Base-by-base conservation (phyloP, 2,329 filamentous ascomycete genomes). In the Fusarium metavorans region DNA sequence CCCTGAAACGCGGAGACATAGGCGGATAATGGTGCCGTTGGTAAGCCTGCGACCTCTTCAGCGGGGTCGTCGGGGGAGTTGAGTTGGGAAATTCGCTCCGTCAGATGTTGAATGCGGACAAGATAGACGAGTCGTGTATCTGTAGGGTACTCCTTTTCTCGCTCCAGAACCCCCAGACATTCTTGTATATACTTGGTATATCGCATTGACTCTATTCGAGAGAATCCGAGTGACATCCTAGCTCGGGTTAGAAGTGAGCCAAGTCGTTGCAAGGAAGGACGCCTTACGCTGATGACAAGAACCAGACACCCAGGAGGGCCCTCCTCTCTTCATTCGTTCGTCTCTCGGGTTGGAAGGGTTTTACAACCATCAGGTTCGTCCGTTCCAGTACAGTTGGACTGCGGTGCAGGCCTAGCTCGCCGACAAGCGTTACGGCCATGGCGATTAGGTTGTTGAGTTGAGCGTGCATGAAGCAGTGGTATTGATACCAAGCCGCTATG, bases 301-400 rank as follows among this genome's bases (percentile, higher is more conserved):
- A 90, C 85, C 88, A 91, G 2, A 87, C 85, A 0, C 87, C 89
- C 1, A 89, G 81, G 1, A 90, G 81, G 0, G 85, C 83, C n/a
- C 89, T 83, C 11, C 85, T 83, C 70, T 90, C 88, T 43, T 90
- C 88, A 9, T 87, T 84, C 0, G 85, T 87, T 5, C 87, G 83
- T 3, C 79, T 77, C 25, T 75, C 79, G 1, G 84, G 81, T 34
- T 81, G 76, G 18, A 82, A 81, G 0, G 85, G 84, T 25, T 84
- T 80, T 4, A 85, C 80, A 4, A 86, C 81, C 78, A 87, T 82
- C 10, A 87, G 70, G 32, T 81, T 83, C 0, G 83, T 84, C 37
- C 84, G 82, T 67, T 88, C 86, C 4, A 83, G 81, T 5, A 84
- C 62, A 1, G 79, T 83, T 0, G 86, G 84, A 5, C 81, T 79